Evolutionary conservation across 2,329 filamentous ascomycete species (phyloP).

Genomic region (Zalaria obscura): DNA sequence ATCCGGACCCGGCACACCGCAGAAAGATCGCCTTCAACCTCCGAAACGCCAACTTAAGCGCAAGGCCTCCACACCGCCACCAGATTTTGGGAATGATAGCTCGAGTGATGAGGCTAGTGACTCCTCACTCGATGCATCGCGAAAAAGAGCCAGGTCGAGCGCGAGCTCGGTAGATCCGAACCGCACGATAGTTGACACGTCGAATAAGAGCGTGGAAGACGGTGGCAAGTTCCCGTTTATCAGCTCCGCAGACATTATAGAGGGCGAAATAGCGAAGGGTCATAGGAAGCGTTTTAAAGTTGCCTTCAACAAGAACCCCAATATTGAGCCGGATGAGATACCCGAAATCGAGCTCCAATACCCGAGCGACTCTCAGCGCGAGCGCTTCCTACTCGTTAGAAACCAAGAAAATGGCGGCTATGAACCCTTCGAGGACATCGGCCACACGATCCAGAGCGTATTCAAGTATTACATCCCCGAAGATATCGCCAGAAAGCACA

Average conservation of each 20-base stretch:
- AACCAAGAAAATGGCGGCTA: conserved; percentile 52
- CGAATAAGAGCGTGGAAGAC: conserved; percentile 7
- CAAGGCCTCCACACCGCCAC: conserved; percentile 20
- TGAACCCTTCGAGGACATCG: conserved; percentile 46
- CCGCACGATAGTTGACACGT: conserved; percentile 4
- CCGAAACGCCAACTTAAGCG: conserved; percentile 11
- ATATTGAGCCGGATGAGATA: conserved; percentile 22
- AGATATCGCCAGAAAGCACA: conserved; percentile 52
- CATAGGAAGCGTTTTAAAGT: conserved; percentile 29
- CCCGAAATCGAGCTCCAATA: conserved; percentile 56
- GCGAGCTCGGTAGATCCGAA: conserved; percentile 16
- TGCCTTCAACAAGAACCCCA: no score
- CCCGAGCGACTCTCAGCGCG: conserved; percentile 56
- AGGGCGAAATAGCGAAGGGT: conserved; percentile 29
- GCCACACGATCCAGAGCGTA: conserved; percentile 42
- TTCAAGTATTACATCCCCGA: conserved; percentile 65
- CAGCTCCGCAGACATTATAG: conserved; percentile 27
- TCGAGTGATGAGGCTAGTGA: conserved; percentile 15
- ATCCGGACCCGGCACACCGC: no score
- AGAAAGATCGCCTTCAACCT: no score
- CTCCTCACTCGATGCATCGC: conserved; percentile 16
- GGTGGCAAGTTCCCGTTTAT: conserved; percentile 20
- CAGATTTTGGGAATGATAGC: conserved; percentile 14
- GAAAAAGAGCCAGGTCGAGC: conserved; percentile 21
- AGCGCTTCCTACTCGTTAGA: conserved; percentile 52